These are phyloP conservation scores for Cadophora sp. DNA, from an alignment of 2,329 filamentous ascomycete genomes.

Conservation along the genomic window DNA sequence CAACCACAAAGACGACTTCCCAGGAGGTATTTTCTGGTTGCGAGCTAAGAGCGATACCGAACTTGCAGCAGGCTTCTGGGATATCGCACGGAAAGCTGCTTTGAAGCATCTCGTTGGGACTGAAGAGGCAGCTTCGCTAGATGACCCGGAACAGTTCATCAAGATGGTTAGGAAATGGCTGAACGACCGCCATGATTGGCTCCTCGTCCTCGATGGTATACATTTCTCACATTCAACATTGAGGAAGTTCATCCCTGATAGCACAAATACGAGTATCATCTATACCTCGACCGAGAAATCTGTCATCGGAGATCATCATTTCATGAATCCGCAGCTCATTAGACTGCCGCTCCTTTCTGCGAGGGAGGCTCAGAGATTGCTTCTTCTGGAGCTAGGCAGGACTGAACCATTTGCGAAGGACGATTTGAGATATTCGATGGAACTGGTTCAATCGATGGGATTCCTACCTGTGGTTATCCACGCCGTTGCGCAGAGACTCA, in stretches of 20 bases:
- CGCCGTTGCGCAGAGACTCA: slow-evolving; percentile 67
- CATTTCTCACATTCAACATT: slow-evolving; percentile 64
- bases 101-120: slow-evolving; percentile 46
- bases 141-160: slow-evolving; percentile 56
- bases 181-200: slow-evolving; percentile 65
- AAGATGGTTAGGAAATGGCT: slow-evolving; percentile 67
- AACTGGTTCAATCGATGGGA: slow-evolving; percentile 68
- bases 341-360: slow-evolving; percentile 60
- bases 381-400: slow-evolving; percentile 68
- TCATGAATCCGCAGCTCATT: slow-evolving; percentile 63
- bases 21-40: slow-evolving; percentile 74
- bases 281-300: slow-evolving; percentile 71
- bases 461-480: slow-evolving; percentile 73
- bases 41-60: slow-evolving; percentile 65
- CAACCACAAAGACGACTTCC: slow-evolving; percentile 62
- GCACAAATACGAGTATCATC: slow-evolving; percentile 67
- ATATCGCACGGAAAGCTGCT: slow-evolving; percentile 65
- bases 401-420: slow-evolving; percentile 57
- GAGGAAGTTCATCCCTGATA: slow-evolving; percentile 68
- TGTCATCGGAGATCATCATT: slow-evolving; percentile 60
- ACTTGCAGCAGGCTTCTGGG: slow-evolving; percentile 67
- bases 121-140: slow-evolving; percentile 40
- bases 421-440: slow-evolving; percentile 62
- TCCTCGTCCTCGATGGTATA: slow-evolving; percentile 72
- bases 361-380: slow-evolving; percentile 63